Base-by-base conservation (phyloP, 352 stramenopile species). In the Aphanomyces cochlioides region DNA sequence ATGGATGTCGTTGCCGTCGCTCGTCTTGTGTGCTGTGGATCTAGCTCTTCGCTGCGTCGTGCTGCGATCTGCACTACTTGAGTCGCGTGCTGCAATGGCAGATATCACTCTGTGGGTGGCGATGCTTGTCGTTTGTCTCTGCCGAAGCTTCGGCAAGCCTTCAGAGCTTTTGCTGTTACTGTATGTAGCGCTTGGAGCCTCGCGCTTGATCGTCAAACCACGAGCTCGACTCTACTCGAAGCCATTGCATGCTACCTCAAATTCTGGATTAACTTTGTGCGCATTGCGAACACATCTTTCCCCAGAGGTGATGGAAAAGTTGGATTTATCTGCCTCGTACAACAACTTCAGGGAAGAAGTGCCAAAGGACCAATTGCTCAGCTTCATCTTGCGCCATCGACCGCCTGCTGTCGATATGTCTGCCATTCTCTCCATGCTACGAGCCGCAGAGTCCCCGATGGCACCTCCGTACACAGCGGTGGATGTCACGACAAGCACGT, bases 121-220 rank as follows among this genome's bases (percentile, higher is more conserved):
- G 17, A 61, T 61, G 54, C n/a, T 61, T 12, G 34, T 61, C 10
- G 15, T 61, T 12, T 61, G 54, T 28, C 28, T 61, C 13, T 58
- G 50, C 36, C 50, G 50, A 8, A 19, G 50, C 50, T 12, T 7
- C 3, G 15, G 8, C 15, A 58, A 17, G 17, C 17, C 8, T 19
- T 12, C 15, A 8, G 8, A 8, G 21, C 17, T 39, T 37, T 19
- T 61, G 13, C 54, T 12, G 5, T 37, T 61, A 12, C 12, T 61
- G 19, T 93, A 93, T 69, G 66, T 92, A 36, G 80, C 70, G 8
- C 72, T 91, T 37, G 74, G 90, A 21, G 83, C 87, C 28, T 56
- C 89, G 56, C 85, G 87, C 3, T 74, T 95, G 28, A 91, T 95
- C 40, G 76, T 95, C 69, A 92, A 93, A 78, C 85, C 87, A 3